Conservation (phyloP, 768 basidiomycete genomes). For the Mycena pura region DNA sequence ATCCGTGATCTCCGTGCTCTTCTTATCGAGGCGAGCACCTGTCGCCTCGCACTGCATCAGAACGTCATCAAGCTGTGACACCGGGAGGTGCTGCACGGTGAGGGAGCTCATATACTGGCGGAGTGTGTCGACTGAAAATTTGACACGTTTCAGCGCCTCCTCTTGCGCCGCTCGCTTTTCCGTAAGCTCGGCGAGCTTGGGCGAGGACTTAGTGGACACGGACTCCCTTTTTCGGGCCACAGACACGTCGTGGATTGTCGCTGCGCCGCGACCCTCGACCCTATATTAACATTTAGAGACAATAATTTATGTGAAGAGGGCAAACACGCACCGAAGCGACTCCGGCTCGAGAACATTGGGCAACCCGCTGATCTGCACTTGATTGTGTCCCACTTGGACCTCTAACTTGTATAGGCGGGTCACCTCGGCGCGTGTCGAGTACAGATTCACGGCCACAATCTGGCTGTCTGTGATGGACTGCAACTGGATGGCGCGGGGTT, state of each 20-base stretch:
- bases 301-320: not conserved
- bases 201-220: slow-evolving; percentile 5
- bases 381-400: slow-evolving; percentile 24
- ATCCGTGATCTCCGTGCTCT: slow-evolving; percentile 37
- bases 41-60: slow-evolving; percentile 41
- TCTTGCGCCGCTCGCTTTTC: not conserved
- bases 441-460: slow-evolving; percentile 42
- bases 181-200: slow-evolving; percentile 6
- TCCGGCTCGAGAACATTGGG: slow-evolving; percentile 23
- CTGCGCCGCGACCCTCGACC: slow-evolving; percentile 24
- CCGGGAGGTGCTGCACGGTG: slow-evolving; percentile 39
- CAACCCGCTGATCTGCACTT: slow-evolving; percentile 20
- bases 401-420: slow-evolving; percentile 41
- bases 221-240: slow-evolving; percentile 1
- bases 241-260: slow-evolving; percentile 24
- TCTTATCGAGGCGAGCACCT: slow-evolving; percentile 41
- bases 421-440: slow-evolving; percentile 45
- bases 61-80: slow-evolving; percentile 34
- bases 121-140: too few relatives aligned
- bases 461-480: slow-evolving; percentile 38
- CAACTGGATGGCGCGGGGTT: slow-evolving; percentile 29
- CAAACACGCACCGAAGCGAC: slow-evolving; percentile 21
- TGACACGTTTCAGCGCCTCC: not conserved
- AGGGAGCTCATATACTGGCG: slow-evolving; percentile 45
- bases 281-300: not conserved